These are phyloP conservation scores for Thielaviopsis ethacetica DNA, from an alignment of 2,329 filamentous ascomycete species.

Conservation along the genomic window DNA sequence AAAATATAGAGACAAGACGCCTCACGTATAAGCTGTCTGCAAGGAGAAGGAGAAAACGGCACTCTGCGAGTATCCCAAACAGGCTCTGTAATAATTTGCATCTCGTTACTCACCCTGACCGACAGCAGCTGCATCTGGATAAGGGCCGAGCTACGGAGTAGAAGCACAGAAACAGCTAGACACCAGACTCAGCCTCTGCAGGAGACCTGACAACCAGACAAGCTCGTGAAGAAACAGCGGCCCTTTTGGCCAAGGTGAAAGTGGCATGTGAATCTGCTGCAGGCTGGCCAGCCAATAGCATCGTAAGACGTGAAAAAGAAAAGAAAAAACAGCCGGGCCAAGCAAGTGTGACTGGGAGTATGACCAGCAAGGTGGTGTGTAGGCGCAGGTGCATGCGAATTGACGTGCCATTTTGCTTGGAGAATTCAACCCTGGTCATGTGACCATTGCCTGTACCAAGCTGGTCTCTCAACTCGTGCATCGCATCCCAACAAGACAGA, in stretches of 20 bases:
- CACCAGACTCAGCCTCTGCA: no score
- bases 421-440: neutral
- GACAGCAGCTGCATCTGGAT: neutral
- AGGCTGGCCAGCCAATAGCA: neutral
- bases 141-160: neutral
- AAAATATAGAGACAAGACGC: neutral
- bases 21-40: neutral
- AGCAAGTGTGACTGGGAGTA: no score
- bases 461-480: neutral
- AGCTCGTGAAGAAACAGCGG: neutral
- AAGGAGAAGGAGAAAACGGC: conserved; percentile 8
- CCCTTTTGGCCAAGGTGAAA: neutral
- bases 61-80: conserved; percentile 7
- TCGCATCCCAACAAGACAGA: neutral
- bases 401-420: no score
- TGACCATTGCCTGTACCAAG: neutral
- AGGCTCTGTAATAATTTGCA: neutral
- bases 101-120: neutral
- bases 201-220: neutral
- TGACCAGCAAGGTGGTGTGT: no score
- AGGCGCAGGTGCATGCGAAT: no score
- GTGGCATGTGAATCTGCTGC: neutral
- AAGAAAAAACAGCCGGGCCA: neutral
- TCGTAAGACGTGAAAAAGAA: neutral
- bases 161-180: neutral